Conservation (phyloP, 2,329 filamentous ascomycete genomes). For the Colletotrichum sp. region DNA sequence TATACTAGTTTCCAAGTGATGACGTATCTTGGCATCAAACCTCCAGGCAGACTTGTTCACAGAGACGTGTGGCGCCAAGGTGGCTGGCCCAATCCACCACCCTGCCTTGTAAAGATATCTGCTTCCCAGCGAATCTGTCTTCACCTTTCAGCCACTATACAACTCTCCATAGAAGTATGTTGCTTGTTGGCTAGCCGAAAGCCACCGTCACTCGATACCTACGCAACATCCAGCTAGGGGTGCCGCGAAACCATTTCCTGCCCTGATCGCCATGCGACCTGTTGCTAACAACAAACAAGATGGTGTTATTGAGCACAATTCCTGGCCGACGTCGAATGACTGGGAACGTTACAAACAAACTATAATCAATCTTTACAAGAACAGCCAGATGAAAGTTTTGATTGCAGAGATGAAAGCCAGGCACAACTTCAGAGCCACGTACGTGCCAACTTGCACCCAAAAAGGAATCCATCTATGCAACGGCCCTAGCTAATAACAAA, state of each 20-base stretch:
- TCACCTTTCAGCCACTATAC: neutral
- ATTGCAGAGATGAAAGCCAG: neutral
- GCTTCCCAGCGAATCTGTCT: neutral
- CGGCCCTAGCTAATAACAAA: rapidly evolving
- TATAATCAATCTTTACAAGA: neutral
- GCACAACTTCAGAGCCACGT: neutral
- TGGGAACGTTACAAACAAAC: neutral
- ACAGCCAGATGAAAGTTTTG: neutral
- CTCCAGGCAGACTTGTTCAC: neutral
- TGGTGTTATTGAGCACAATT: neutral
- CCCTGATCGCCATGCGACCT: neutral
- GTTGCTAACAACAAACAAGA: neutral
- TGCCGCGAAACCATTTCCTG: neutral
- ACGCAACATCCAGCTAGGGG: neutral
- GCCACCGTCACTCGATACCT: neutral
- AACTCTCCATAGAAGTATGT: neutral
- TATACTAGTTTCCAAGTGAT: neutral
- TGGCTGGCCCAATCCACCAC: neutral
- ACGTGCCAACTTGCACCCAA: neutral
- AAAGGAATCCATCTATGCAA: rapidly evolving
- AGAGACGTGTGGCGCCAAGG: neutral
- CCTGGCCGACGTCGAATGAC: neutral
- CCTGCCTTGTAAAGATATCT: neutral
- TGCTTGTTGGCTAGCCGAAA: neutral
- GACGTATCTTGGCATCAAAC: neutral